Evolutionary conservation across 2,329 filamentous ascomycete species (phyloP), one percentile per base, ranked within the genome.

Genomic region (Fusarium concolor): DNA sequence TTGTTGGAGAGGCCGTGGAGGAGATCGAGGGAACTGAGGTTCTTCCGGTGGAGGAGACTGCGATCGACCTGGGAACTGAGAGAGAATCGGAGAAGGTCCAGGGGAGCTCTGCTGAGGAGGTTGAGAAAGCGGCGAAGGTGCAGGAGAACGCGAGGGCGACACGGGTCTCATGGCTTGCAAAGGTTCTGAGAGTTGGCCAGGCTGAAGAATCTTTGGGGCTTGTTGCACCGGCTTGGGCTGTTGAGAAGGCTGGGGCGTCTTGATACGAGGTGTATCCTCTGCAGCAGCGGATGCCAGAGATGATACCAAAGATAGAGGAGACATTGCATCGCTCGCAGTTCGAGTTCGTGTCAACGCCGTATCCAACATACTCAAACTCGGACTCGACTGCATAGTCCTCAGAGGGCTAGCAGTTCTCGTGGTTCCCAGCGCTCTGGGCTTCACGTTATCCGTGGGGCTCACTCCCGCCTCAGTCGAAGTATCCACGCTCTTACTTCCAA

Each of bases 341-440:
- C 71, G 56, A 20, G 65, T 56, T 39, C 71, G 58, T 0, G 62
- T 72, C 10, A 63, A 49, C 11, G 70, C 64, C 11, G 57, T 53
- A 14, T 73, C 72, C 6, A 69, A 62, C 35, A 68, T 44, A 17
- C 67, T 71, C 41, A 68, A 29, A 11, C 68, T 73, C 2, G 71
- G 71, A 33, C 71, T 74, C 7, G 67, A 71, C 43, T 74, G 70
- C 71, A 74, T 74, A 2, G 71, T 57, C 9, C 70, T 61, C 18
- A 74, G 17, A 29, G 72, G 70, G 14, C 72, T 74, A 1, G 70
- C 72, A 2, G 71, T 74, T 33, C 72, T 71, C n/a, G 67, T 3
- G 1, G 45, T 60, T 8, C 59, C 67, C 9, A 74, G 39, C 2
- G 54, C 51, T 26, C 55, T 65, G 1, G 70, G 62, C 44, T 70